Evolutionary conservation across 2,329 filamentous ascomycete species (phyloP).

Genomic region (Podosphaera leucotricha): DNA sequence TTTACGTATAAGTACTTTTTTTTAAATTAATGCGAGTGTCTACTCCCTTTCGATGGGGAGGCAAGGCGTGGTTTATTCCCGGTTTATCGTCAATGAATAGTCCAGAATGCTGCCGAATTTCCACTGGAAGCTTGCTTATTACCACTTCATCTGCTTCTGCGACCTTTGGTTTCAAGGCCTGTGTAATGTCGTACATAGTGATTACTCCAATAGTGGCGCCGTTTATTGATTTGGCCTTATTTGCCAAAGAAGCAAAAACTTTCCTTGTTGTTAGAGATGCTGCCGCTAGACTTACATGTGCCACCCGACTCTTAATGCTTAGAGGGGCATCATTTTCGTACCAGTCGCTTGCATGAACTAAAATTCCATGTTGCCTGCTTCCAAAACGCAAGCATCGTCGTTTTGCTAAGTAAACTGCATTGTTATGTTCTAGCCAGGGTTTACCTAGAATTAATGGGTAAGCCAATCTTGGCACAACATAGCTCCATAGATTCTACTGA

Average conservation of each 20-base stretch:
- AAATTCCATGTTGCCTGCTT: not conserved
- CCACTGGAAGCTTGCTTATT: not conserved
- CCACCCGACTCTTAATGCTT: not conserved
- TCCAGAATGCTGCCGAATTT: not conserved
- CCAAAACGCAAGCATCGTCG: not conserved
- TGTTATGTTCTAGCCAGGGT: not conserved
- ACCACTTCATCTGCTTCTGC: not conserved
- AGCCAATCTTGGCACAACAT: not conserved
- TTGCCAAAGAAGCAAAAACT: not conserved
- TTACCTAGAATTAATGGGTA: conserved; percentile 1
- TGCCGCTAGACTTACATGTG: not conserved
- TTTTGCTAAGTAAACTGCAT: not conserved
- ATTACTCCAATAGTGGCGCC: not conserved
- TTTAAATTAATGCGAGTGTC: not conserved
- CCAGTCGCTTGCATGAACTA: not conserved
- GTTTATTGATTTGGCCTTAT: not conserved
- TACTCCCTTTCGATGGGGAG: not conserved
- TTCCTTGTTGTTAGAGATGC: not conserved
- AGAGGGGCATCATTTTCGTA: not conserved
- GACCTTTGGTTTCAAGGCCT: not conserved
- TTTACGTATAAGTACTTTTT: no score
- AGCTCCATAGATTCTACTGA: not conserved
- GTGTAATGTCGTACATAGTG: not conserved
- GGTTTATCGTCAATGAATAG: not conserved
- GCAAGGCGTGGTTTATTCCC: not conserved